Conservation (phyloP, 495 filamentous ascomycete species). For the Darksidea phi region DNA sequence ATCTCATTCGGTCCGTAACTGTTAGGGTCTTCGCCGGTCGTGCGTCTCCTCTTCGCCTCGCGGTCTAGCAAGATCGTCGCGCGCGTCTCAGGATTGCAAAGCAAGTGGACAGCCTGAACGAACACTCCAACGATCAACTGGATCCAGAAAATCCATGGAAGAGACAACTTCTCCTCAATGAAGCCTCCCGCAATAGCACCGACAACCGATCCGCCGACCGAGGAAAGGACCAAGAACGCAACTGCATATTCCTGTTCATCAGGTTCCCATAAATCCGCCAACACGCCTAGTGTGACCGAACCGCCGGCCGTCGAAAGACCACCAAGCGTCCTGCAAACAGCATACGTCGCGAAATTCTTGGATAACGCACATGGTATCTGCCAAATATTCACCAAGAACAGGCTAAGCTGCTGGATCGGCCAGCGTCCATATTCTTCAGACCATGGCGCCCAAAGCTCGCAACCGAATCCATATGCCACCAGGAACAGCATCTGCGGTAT, state of each 20-base stretch:
- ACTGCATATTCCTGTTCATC: constrained; percentile 62
- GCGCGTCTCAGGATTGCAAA: constrained; percentile 29
- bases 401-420: constrained; percentile 54
- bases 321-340: constrained; percentile 58
- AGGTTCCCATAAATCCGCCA: constrained; percentile 62
- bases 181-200: constrained; percentile 64
- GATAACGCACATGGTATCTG: constrained; percentile 56
- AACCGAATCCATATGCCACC: constrained; percentile 62
- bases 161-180: constrained; percentile 52
- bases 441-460: constrained; percentile 68
- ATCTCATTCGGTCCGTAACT: constrained; percentile 36
- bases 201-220: constrained; percentile 61
- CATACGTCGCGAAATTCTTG: constrained; percentile 55
- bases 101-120: constrained; percentile 28
- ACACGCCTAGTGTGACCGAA: constrained; percentile 63
- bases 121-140: constrained; percentile 34
- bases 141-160: constrained; percentile 60
- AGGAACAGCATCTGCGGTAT: constrained; percentile 55
- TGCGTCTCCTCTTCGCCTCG: constrained; percentile 29
- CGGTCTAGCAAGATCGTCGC: constrained; percentile 32
- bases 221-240: constrained; percentile 62
- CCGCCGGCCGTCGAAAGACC: constrained; percentile 62
- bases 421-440: constrained; percentile 60
- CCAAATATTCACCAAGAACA: constrained; percentile 61
- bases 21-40: constrained; percentile 28